Base-by-base conservation (phyloP, 2,329 filamentous ascomycete species). In the Alternaria consortialis region DNA sequence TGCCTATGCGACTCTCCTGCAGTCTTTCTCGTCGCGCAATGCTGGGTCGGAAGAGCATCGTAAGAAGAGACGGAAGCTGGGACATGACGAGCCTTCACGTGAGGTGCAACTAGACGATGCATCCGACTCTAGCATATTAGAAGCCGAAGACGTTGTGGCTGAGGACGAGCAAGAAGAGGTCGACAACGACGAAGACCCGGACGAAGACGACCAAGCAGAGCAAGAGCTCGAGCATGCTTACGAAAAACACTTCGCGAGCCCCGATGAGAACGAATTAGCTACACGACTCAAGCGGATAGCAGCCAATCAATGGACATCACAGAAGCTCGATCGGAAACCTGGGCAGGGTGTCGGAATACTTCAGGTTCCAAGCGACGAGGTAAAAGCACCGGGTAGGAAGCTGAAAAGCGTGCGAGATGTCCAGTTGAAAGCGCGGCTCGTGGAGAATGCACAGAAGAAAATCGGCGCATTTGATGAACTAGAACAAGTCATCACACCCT, bases 221-320 rank as follows among this genome's bases (percentile, higher is more conserved):
- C 54, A 58, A 4, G 42, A 58, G 42, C 36, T 61, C 6, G 80
- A 80, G 5, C 91, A 97, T 76, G 90, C 92, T 0, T 97, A 96
- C 72, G 91, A 95, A 65, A 80, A 83, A 7, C 94, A 97, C 79
- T 97, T 96, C 75, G 87, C 88, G 34, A 84, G 84, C 42, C 87
- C 89, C 0, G 86, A 94, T 46, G 86, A 91, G 50, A 83, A 84
- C 6, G 79, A 85, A 42, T 80, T 93, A 7, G 80, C 84, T 2
- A 80, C 81, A 67, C 86, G 79, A 36, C 72, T 87, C 36, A 79
- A 84, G 60, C 77, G 81, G 20, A 80, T 83, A 31, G 73, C 79
- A 7, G 74, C 80, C 11, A 84, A 83, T 44, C 79, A 83, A 62
- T 88, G 85, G 86, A 74, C 74, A 7, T 77, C 74, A 11, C 75